Base-by-base conservation (phyloP, 1,139 yeast species). In the Kodamaea anthophila region DNA sequence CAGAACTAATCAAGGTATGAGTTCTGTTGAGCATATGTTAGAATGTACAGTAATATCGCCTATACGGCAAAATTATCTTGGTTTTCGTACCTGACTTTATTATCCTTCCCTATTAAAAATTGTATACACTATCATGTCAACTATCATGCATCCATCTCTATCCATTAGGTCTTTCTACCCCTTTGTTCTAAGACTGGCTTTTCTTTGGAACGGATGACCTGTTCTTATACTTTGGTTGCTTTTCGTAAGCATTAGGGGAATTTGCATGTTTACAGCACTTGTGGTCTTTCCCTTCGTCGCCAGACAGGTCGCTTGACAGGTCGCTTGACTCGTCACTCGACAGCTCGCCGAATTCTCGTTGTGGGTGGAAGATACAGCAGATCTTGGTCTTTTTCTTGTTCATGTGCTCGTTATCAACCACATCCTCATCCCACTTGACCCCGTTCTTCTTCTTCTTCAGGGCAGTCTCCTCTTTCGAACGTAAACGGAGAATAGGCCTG, bases 351-450 rank as follows among this genome's bases (percentile, higher is more conserved):
- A 78, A 81, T 42, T 76, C 81, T 19, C 76, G 65, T 29, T 79
- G 81, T 3, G 95, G 95, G 48, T 86, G 95, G 59, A 81, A 91
- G 13, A 91, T 88, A 44, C 98, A 88, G 51, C 98, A 91, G n/a
- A 88, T 80, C 55, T 88, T 91, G 12, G 94, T 74, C 53, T 86
- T 87, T 60, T 88, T 88, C 60, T 74, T 83, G 47, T 80, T 73
- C 82, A 91, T 65, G 50, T 82, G 61, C 55, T 88, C 98, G 49
- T 88, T 88, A 55, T 88, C 97, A 5, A 88, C 66, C 4, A 86
- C 91, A 29, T 79, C 94, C 25, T 81, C 84, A 4, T 77, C 68
- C 96, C 96, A 88, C 34, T 78, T 65, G 0, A 88, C 96, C 24
- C 68, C 66, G 3, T 77, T 68, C 21, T 51, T 41, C 34, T 34